Evolutionary conservation across 2,329 filamentous ascomycete genomes (phyloP).

Genomic region (Ceratocystis variospora): DNA sequence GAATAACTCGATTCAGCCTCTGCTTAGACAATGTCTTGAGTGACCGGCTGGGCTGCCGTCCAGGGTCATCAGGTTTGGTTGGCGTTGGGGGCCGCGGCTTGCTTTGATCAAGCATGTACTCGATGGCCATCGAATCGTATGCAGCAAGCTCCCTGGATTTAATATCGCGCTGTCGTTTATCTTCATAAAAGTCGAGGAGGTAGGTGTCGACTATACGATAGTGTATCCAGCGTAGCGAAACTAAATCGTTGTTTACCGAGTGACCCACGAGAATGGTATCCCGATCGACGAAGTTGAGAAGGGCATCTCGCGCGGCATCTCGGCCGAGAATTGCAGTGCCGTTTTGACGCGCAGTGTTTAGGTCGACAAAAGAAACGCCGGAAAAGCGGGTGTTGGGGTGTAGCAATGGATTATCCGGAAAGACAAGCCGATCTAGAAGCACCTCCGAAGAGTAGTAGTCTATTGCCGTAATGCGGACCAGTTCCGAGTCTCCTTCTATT

Average conservation of each 20-base stretch:
- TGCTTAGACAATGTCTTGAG: constrained; percentile 30
- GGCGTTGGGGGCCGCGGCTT: not conserved
- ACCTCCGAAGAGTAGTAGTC: constrained; percentile 37
- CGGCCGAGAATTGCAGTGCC: constrained; percentile 30
- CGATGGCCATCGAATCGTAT: not conserved
- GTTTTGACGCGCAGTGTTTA: constrained; percentile 27
- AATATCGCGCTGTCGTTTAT: constrained; percentile 13
- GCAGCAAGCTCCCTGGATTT: constrained; percentile 19
- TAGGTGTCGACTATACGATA: constrained; percentile 33
- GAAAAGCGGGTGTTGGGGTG: constrained; percentile 39
- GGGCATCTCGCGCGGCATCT: constrained; percentile 29
- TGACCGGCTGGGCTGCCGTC: constrained; percentile 24
- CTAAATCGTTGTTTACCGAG: constrained; percentile 31
- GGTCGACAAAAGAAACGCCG: constrained; percentile 31
- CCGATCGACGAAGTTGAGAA: constrained; percentile 33
- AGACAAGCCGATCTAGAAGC: constrained; percentile 39
- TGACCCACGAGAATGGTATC: constrained; percentile 38
- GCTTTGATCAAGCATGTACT: not conserved
- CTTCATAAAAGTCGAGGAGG: constrained; percentile 24
- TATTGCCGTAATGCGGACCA: constrained; percentile 38
- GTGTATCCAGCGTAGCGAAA: constrained; percentile 37
- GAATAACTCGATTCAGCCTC: constrained; percentile 30
- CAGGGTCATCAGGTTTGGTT: not conserved
- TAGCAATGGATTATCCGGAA: constrained; percentile 32
- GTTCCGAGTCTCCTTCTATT: constrained; percentile 32